Base-by-base conservation (phyloP, 2,329 filamentous ascomycete genomes). In the Cladophialophora exuberans region DNA sequence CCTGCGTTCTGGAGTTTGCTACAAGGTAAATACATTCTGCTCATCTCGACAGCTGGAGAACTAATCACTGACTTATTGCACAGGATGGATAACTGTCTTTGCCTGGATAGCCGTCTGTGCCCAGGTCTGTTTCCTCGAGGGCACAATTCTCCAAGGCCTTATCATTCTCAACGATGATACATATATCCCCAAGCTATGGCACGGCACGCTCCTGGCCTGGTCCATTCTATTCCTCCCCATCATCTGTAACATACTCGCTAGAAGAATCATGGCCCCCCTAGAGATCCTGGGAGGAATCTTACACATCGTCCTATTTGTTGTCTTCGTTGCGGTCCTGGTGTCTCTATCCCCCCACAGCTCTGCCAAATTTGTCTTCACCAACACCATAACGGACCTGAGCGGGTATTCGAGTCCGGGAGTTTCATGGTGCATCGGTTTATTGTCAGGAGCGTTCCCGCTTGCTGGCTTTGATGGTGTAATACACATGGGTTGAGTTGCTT, bases 381-480 rank as follows among this genome's bases (percentile, higher is more conserved):
- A 67, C 0, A 77, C 77, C 23, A 57, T 67, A 7, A 78, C 79
- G 47, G 67, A 70, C 1, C 73, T 76, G 1, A 71, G 65, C 17
- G 52, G 67, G 5, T 75, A 69, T 69, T 33, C 62, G 41, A 72
- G 66, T 35, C 31, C 56, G 1, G 69, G 65, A 18, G 62, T 73
- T 1, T 60, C 65, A 6, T 76, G 67, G 62, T 70, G 70, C 17
- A 57, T 76, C 15, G 74, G 73, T 0, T 60, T 75, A 10, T 56
- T 73, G 22, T 65, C 71, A 45, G 43, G 64, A 50, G 23, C 36
- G 20, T 41, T 41, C 38, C 13, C 6, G 7, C 17, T 52, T 9
- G 39, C 44, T 49, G 77, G 76, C 7, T 77, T 76, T 42, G 77
- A 80, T 43, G 72, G 75, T 13, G 73, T 74, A 6, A 67, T 80